Evolutionary conservation across 2,329 filamentous ascomycete species (phyloP).

Genomic region (Beauveria varroae): DNA sequence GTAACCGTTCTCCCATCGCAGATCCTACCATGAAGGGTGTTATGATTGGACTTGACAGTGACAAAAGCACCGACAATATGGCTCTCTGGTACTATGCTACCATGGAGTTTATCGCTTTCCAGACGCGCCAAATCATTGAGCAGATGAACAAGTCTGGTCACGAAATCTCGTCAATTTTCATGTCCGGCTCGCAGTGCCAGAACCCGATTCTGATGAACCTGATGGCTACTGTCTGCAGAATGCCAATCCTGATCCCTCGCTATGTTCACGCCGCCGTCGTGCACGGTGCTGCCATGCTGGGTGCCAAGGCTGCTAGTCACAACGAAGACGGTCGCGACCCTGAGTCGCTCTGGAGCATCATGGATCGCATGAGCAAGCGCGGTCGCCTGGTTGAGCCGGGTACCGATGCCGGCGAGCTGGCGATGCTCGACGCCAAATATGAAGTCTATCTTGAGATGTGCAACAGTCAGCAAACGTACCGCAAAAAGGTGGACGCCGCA

Average conservation of each 20-base stretch:
- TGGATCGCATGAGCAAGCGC: conserved; percentile 95
- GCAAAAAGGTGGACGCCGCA: conserved; percentile 66
- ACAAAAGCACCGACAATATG: conserved; percentile 80
- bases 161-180: conserved; percentile 87
- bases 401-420: conserved; percentile 64
- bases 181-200: conserved; percentile 97
- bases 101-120: conserved; percentile 96
- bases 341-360: conserved; percentile 89
- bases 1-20: conserved; percentile 89
- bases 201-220: conserved; percentile 88
- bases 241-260: conserved; percentile 87
- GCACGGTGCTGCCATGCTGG: conserved; percentile 96
- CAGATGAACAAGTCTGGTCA: conserved; percentile 90
- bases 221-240: conserved; percentile 80
- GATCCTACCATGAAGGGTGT: conserved; percentile 90
- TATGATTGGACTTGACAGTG: conserved; percentile 77
- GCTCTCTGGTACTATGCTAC: conserved; percentile 91
- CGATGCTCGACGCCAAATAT: conserved; percentile 81
- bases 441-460: conserved; percentile 93
- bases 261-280: conserved; percentile 96
- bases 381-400: conserved; percentile 76
- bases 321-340: conserved; percentile 61
- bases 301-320: conserved; percentile 89
- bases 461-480: conserved; percentile 74
- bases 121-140: conserved; percentile 91